phyloP scores from a whole-genome alignment of 2,329 filamentous ascomycete genomes.

The Hortaea werneckii region DNA sequence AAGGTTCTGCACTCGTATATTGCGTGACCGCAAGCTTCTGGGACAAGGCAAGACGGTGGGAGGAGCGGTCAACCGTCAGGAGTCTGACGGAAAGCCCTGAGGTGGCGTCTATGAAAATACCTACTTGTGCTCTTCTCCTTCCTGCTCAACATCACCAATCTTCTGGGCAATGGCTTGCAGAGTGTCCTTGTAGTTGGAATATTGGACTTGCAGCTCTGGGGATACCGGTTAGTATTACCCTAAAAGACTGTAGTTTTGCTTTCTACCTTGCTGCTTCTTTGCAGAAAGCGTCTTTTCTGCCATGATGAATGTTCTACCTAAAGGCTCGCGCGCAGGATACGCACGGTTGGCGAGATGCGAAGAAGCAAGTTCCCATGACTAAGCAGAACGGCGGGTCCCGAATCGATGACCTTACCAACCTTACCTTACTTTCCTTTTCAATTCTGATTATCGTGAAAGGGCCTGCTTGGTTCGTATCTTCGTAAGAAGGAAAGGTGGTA shows the following conservation, averaged over 20 bases:
- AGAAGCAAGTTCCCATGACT: no score
- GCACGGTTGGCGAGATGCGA: no score
- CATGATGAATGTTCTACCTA: constrained; percentile 27
- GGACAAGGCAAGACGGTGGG: constrained; percentile 1
- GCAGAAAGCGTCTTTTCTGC: constrained; percentile 42
- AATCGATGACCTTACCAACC: no score
- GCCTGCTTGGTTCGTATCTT: no score
- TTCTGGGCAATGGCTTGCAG: constrained; percentile 91
- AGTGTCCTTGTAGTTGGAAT: constrained; percentile 63
- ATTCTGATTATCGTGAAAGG: no score
- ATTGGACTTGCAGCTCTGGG: constrained; percentile 68
- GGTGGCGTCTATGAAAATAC: constrained; percentile 5
- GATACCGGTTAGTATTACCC: not conserved
- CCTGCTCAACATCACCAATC: constrained; percentile 95
- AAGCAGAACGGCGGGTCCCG: no score
- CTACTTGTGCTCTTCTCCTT: constrained; percentile 96
- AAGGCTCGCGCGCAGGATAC: no score
- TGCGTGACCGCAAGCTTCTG: not conserved
- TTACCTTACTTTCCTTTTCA: no score
- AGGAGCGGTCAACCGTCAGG: not conserved
- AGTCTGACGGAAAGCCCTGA: no score
- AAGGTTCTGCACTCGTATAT: constrained; percentile 17
- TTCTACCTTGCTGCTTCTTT: constrained; percentile 64
- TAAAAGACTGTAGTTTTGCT: not conserved
- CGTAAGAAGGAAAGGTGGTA: no score